Evolutionary conservation across 805 yeast species (phyloP).

Genomic region (Clavispora carvajalis): DNA sequence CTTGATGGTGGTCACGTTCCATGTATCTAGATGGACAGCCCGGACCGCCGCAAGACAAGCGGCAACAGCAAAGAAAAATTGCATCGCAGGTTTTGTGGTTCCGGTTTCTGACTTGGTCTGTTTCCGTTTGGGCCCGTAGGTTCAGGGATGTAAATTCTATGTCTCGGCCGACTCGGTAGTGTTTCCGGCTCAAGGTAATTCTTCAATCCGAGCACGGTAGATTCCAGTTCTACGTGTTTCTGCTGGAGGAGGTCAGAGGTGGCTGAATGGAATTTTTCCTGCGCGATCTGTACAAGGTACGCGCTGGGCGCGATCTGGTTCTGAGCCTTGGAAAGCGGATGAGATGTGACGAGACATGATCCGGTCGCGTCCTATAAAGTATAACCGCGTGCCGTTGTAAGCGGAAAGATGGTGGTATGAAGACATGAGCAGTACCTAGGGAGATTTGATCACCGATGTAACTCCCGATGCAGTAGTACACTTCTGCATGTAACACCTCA

Average conservation of each 20-base stretch:
- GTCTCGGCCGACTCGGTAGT: background rate
- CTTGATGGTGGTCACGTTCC: slow-evolving; percentile 41
- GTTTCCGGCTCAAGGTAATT: background rate
- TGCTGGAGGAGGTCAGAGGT: background rate
- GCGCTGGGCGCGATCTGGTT: background rate
- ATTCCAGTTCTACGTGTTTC: background rate
- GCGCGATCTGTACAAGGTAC: background rate
- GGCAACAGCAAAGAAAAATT: background rate
- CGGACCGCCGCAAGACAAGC: slow-evolving; percentile 5
- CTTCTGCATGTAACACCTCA: too few species aligned
- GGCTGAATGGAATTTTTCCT: background rate
- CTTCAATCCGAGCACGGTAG: background rate
- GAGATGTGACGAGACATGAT: background rate
- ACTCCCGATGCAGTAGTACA: too few species aligned
- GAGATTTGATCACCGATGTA: too few species aligned
- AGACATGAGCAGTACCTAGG: too few species aligned
- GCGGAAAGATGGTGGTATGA: too few species aligned
- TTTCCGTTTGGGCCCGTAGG: background rate
- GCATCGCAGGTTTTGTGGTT: background rate
- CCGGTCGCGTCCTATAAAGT: too few species aligned
- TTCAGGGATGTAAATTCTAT: too few species aligned
- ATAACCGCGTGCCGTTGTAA: too few species aligned
- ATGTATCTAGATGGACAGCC: slow-evolving; percentile 33
- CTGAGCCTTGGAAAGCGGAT: background rate
- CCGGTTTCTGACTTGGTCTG: background rate